These are phyloP conservation scores for Mikania micrantha DNA, from an alignment of 129 eudicot species.

Conservation along the genomic window DNA sequence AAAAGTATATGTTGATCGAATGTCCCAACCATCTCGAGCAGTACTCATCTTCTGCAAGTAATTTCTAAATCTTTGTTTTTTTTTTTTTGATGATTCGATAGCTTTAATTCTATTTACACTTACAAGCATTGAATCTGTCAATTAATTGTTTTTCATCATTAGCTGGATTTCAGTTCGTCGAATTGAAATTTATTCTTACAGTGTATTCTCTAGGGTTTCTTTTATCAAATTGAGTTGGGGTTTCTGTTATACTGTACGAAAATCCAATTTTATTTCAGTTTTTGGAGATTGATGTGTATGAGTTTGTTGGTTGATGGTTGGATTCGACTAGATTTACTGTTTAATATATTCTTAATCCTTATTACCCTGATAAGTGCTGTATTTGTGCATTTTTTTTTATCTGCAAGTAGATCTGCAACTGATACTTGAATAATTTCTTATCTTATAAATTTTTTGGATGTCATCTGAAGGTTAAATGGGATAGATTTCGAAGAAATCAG, in stretches of 20 bases:
- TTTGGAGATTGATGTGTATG: not conserved
- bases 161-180: not conserved
- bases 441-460: slow-evolving; percentile 8
- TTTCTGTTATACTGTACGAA: not conserved
- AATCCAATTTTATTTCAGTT: not conserved
- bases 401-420: not conserved
- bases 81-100: not conserved
- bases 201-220: not conserved
- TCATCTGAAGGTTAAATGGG: slow-evolving; percentile 44
- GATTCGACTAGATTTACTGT: not conserved
- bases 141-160: not conserved
- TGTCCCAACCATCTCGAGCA: slow-evolving; percentile 72
- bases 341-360: not conserved
- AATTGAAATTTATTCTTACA: not conserved
- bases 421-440: not conserved
- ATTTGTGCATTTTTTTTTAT: not conserved
- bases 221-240: not conserved
- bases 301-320: not conserved
- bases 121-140: not conserved
- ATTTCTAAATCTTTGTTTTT: not conserved
- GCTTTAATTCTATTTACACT: not conserved
- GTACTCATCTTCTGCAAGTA: slow-evolving; percentile 69
- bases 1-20: slow-evolving; percentile 51
- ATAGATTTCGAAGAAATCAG: slow-evolving; percentile 60
- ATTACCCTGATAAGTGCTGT: not conserved